Conservation (phyloP, 2,329 filamentous ascomycete species). For the Decorospora gaudefroyi region DNA sequence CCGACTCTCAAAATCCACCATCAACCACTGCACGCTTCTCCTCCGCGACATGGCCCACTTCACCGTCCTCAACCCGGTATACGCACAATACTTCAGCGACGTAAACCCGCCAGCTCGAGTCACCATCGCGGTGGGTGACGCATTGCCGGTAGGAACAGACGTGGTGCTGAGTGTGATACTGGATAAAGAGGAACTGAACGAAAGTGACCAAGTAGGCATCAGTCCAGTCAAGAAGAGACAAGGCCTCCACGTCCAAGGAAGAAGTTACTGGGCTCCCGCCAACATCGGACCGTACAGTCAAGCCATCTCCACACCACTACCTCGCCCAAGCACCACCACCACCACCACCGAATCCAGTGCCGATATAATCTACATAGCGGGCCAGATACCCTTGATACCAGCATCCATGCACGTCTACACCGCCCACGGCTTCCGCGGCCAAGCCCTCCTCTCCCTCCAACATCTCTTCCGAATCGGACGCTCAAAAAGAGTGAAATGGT, state of each 20-base stretch:
- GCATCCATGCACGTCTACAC: constrained; percentile 69
- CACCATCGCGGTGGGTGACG: constrained; percentile 75
- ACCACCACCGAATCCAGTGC: constrained; percentile 11
- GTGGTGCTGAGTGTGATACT: constrained; percentile 63
- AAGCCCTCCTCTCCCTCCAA: constrained; percentile 76
- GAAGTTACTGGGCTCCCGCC: constrained; percentile 96
- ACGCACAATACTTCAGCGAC: constrained; percentile 71
- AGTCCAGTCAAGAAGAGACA: constrained; percentile 37
- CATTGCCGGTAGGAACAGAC: constrained; percentile 63
- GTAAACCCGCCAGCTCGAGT: constrained; percentile 86
- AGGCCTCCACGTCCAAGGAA: constrained; percentile 84
- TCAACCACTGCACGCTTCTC: constrained; percentile 62
- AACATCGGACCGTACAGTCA: constrained; percentile 98
- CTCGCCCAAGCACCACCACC: constrained; percentile 26
- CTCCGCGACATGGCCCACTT: constrained; percentile 83
- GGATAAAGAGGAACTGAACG: constrained; percentile 20
- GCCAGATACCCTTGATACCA: constrained; percentile 88
- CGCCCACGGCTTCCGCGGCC: constrained; percentile 54
- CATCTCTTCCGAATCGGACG: constrained; percentile 84
- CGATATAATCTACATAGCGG: constrained; percentile 70
- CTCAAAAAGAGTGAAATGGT: constrained; percentile 72
- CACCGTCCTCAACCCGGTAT: constrained; percentile 71
- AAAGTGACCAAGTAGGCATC: constrained; percentile 29
- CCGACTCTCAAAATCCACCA: constrained; percentile 31
- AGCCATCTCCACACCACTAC: constrained; percentile 64